Evolutionary conservation across 495 filamentous ascomycete species (phyloP), one percentile per base, ranked within the genome.

Genomic region (Penicillium parvum): DNA sequence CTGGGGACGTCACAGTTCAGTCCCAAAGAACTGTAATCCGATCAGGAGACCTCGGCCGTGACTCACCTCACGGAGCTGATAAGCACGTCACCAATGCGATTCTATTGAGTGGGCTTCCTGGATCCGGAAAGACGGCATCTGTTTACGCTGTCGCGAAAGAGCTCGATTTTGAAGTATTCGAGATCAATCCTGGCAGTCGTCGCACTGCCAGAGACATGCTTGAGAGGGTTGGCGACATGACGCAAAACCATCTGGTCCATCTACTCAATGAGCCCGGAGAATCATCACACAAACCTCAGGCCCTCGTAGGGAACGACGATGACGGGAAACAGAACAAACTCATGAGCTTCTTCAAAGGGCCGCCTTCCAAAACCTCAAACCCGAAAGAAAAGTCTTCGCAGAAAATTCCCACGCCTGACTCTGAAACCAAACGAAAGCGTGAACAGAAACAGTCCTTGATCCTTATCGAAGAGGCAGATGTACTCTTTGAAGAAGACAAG

Each of bases 101-200:
- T 19, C 63, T 99, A 5, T 73, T 99, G 20, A 97, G 90, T 57
- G 94, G 94, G 4, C 90, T 92, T 1, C 69, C 79, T 42, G 94
- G 94, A 2, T 95, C 84, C 58, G 94, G 94, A 6, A 99, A 99
- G 63, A 94, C 90, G 9, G 90, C 94, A 11, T 81, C 88, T 1
- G 82, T 96, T 0, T 90, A 95, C 63, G 94, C 94, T 4, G 85
- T 89, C n/a, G 92, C 94, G 2, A 92, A 90, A 52, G 92, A 99
- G 68, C 76, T 96, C 16, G 91, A 82, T 15, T 97, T 91, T 60
- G 88, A 95, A 44, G 79, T 99, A 4, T 97, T 97, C 52, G 94
- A 99, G 63, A 86, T 99, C 54, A 95, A 94, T 49, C 60, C 91
- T 5, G 78, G 87, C 28, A 86, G 74, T 51, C 79, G 90, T 43